These are phyloP conservation scores for Xylariaceae sp. DNA, from an alignment of 2,329 filamentous ascomycete species.

Conservation along the genomic window DNA sequence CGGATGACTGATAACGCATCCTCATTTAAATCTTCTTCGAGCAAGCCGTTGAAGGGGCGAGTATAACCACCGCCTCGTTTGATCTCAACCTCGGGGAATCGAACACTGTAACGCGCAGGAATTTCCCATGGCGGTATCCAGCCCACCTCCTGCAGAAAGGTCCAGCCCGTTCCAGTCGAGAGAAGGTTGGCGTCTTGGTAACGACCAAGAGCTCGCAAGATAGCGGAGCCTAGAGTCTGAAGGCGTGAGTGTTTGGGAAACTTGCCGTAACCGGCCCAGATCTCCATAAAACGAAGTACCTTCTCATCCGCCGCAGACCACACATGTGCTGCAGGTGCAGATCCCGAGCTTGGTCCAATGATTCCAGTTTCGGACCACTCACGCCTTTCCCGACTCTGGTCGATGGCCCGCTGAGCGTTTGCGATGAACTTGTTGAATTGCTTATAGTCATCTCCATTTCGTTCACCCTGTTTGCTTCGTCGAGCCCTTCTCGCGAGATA, in stretches of 20 bases:
- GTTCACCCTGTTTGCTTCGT: too few relatives aligned
- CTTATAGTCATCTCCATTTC: constrained; percentile 15
- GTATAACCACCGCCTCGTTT: constrained; percentile 38
- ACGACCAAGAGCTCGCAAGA: constrained; percentile 57
- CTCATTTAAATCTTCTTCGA: constrained; percentile 30
- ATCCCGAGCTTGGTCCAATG: constrained; percentile 32
- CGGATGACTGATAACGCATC: constrained; percentile 49
- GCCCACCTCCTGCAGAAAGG: constrained; percentile 73
- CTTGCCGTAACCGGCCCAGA: constrained; percentile 57
- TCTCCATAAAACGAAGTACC: constrained; percentile 65
- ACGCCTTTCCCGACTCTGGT: constrained; percentile 45
- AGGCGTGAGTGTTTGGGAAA: constrained; percentile 50
- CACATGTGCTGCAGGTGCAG: constrained; percentile 9
- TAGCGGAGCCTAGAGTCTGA: constrained; percentile 57
- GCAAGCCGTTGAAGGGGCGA: constrained; percentile 28
- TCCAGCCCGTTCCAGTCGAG: constrained; percentile 47
- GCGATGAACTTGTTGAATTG: constrained; percentile 41
- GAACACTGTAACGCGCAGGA: constrained; percentile 55
- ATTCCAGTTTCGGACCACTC: constrained; percentile 48
- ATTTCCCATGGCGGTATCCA: constrained; percentile 69
- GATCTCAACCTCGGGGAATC: constrained; percentile 46
- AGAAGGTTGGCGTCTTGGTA: constrained; percentile 51
- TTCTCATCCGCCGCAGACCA: constrained; percentile 50
- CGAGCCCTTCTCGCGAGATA: constrained; percentile 37
- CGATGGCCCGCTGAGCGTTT: constrained; percentile 46